Evolutionary conservation across 2,329 filamentous ascomycete genomes (phyloP).

Genomic region (Emergomyces africanus): DNA sequence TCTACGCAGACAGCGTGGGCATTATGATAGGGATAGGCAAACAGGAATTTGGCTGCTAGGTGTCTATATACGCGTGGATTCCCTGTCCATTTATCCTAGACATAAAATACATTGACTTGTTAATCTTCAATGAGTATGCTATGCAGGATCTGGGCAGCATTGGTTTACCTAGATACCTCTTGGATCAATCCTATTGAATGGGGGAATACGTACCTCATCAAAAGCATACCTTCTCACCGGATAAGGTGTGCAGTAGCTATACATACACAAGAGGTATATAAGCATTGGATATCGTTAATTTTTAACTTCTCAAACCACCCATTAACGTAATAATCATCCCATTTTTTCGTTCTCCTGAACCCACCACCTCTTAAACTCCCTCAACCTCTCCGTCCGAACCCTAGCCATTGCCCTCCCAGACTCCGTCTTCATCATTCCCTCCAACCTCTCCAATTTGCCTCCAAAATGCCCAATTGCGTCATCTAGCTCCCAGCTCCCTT

Average conservation of each 20-base stretch:
- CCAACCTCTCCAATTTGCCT: constrained; percentile 58
- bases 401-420: constrained; percentile 39
- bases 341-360: constrained; percentile 31
- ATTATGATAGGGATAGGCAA: neutral
- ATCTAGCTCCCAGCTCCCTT: constrained; percentile 38
- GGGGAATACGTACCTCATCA: neutral
- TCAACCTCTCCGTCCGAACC: constrained; percentile 37
- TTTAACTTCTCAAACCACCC: neutral
- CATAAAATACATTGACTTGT: neutral
- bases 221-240: neutral
- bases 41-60: neutral
- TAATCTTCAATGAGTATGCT: neutral
- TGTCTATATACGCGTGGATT: neutral
- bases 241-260: neutral
- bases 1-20: neutral
- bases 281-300: neutral
- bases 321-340: neutral
- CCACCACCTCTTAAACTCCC: constrained; percentile 43
- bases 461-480: constrained; percentile 62
- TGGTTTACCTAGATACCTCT: neutral
- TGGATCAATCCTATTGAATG: neutral
- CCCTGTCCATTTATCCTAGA: neutral
- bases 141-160: neutral
- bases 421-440: constrained; percentile 50
- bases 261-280: neutral